Percentiles rank a stretch among this genome's conserved stretches.
phyloP scores from a whole-genome alignment of 768 basidiomycete species.

The Dentipellis sp. region DNA sequence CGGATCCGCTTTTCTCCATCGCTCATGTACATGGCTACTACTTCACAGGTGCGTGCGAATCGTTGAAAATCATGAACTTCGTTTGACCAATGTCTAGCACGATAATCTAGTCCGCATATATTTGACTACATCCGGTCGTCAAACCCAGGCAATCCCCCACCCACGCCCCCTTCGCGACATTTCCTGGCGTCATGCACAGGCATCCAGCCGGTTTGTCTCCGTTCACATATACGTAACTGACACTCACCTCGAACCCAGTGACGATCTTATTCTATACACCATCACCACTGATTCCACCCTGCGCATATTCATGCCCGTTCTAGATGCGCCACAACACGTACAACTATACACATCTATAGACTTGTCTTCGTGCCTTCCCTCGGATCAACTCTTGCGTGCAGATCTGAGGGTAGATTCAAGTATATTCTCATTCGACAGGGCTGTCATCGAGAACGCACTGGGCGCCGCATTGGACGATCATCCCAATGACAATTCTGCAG shows the following conservation, averaged over 20 bases:
- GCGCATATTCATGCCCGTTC: slow-evolving; percentile 79
- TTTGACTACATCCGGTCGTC: slow-evolving; percentile 62
- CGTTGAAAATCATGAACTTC: neutral
- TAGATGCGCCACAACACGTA: slow-evolving; percentile 76
- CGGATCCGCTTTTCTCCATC: slow-evolving; percentile 66
- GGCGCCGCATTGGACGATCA: slow-evolving; percentile 28
- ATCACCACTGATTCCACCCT: slow-evolving; percentile 75
- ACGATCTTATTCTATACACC: slow-evolving; percentile 75
- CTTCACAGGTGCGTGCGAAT: slow-evolving; percentile 35
- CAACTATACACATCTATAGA: slow-evolving; percentile 81
- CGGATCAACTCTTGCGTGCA: slow-evolving; percentile 22
- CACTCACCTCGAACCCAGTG: slow-evolving; percentile 29
- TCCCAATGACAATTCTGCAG: slow-evolving; percentile 10
- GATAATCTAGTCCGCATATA: slow-evolving; percentile 55
- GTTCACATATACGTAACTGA: neutral
- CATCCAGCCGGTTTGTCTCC: slow-evolving; percentile 52
- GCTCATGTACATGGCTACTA: slow-evolving; percentile 61
- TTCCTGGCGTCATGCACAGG: slow-evolving; percentile 63
- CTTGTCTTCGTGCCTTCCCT: slow-evolving; percentile 50
- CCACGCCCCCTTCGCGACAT: slow-evolving; percentile 64
- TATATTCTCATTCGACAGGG: slow-evolving; percentile 65
- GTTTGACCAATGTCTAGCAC: slow-evolving; percentile 29
- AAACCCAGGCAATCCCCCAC: slow-evolving; percentile 61
- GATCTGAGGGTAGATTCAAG: slow-evolving; percentile 26
- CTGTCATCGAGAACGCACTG: slow-evolving; percentile 42